phyloP scores from a whole-genome alignment of 768 basidiomycete genomes.

The Naematelia aurantialba region DNA sequence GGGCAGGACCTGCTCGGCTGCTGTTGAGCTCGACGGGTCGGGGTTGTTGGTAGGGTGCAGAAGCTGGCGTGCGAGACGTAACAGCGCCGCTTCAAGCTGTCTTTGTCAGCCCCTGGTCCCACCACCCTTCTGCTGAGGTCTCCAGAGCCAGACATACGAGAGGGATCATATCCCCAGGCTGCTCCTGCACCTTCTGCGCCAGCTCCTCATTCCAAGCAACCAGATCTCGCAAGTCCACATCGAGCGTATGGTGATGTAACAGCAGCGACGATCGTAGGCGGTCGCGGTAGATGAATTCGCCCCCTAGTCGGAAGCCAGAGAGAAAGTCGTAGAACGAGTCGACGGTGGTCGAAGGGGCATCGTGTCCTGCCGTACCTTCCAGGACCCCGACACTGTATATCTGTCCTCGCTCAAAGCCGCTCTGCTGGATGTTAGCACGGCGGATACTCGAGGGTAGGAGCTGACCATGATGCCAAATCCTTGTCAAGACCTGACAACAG shows the following conservation, averaged over 20 bases:
- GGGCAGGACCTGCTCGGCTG: constrained; percentile 54
- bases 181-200: constrained; percentile 82
- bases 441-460: not conserved
- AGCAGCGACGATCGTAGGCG: constrained; percentile 83
- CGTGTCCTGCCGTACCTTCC: constrained; percentile 60
- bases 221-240: constrained; percentile 71
- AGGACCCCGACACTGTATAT: constrained; percentile 73
- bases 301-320: constrained; percentile 78
- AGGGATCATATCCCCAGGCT: constrained; percentile 82
- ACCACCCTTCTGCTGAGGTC: not conserved
- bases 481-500: too few relatives aligned
- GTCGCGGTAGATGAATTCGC: constrained; percentile 90
- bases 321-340: constrained; percentile 79
- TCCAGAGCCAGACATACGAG: constrained; percentile 61
- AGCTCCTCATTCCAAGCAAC: constrained; percentile 86
- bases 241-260: constrained; percentile 77
- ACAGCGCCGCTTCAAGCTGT: constrained; percentile 88
- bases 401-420: constrained; percentile 58
- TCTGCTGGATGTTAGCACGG: constrained; percentile 54
- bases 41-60: constrained; percentile 67
- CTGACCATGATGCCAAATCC: constrained; percentile 7
- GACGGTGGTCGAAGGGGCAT: constrained; percentile 75
- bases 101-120: not conserved
- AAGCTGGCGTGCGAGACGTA: constrained; percentile 75
- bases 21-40: constrained; percentile 46